Evolutionary conservation across 352 stramenopile genomes (phyloP), one percentile per base, ranked within the genome.

Genomic region (Globisporangium viniferum): DNA sequence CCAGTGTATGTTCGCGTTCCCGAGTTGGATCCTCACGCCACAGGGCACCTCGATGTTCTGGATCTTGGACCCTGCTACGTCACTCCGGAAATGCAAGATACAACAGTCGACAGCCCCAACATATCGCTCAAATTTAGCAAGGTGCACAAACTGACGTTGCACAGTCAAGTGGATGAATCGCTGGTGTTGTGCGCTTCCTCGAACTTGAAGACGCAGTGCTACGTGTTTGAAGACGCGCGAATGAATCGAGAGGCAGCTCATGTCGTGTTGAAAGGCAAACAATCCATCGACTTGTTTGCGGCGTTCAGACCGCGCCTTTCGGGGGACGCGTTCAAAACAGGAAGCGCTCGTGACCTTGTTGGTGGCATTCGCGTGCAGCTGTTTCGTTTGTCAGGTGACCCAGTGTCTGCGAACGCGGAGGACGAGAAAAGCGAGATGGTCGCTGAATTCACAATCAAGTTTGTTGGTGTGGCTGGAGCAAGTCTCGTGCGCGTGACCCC

Each of bases 171-270:
- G 5, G 70, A 79, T 5, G 80, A 95, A 61, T 75, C 81, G 2
- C 70, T 96, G 31, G 66, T 95, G 39, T 60, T 96, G 20, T 93
- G 78, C 65, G 86, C 89, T 20, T 93, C 86, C 22, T 95, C 88
- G 15, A 96, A 96, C 68, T 62, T 96, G 57, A 94, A 94, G 71
- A 96, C 86, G 6, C 89, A 96, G 69, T 96, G 89, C 64, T 96
- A 95, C 60, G 87, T 96, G 6, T 96, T 89, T 57, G 86, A 95
- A 69, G 88, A 96, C 56, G 73, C 68, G 14, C 77, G 78, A 5
- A 60, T 96, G 15, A 79, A 91, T 66, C 79, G 77, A 44, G 88
- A 96, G 67, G 89, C 88, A 12, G 86, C 79, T 8, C 75, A 92
- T 48, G 83, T 95, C n/a, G 59, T 88, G 6, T 72, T 96, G 39